Conservation (phyloP, 2,329 filamentous ascomycete genomes). For the Hymenoscyphus occultus region DNA sequence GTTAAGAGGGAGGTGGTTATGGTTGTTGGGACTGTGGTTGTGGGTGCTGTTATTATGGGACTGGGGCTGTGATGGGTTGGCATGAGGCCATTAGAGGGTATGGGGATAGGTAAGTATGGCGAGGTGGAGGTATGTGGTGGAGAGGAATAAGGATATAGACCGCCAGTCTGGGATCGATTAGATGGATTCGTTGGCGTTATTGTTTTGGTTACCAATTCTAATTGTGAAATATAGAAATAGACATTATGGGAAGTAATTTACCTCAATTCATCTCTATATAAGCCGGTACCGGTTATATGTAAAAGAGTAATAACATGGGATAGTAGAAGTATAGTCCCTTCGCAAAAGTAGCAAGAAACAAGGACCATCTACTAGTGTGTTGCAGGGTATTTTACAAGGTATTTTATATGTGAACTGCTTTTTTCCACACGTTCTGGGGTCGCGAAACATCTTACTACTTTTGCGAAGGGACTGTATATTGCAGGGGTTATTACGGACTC, state of each 20-base stretch:
- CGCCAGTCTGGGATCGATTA: neutral
- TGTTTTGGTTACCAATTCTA: neutral
- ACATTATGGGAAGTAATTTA: neutral
- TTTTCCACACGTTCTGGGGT: too few relatives aligned
- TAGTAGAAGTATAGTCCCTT: too few relatives aligned
- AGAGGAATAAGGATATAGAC: neutral
- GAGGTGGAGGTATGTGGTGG: neutral
- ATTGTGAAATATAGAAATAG: neutral
- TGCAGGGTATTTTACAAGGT: too few relatives aligned
- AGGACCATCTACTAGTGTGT: too few relatives aligned
- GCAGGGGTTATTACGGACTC: too few relatives aligned
- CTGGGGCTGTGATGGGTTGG: slow-evolving; percentile 3
- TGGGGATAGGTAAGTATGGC: neutral
- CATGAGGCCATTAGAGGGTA: too few relatives aligned
- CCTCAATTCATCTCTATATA: neutral
- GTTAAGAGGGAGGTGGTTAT: neutral
- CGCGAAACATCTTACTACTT: too few relatives aligned
- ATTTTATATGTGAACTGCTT: too few relatives aligned
- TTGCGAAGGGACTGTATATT: too few relatives aligned
- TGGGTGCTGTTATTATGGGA: neutral
- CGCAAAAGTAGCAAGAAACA: too few relatives aligned
- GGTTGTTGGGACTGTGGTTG: neutral
- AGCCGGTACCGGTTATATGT: too few relatives aligned
- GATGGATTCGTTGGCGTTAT: neutral
- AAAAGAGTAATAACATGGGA: too few relatives aligned